Evolutionary conservation across 2,329 filamentous ascomycete species (phyloP), one percentile per base, ranked within the genome.

Genomic region (Reticulascus tulasneorum): DNA sequence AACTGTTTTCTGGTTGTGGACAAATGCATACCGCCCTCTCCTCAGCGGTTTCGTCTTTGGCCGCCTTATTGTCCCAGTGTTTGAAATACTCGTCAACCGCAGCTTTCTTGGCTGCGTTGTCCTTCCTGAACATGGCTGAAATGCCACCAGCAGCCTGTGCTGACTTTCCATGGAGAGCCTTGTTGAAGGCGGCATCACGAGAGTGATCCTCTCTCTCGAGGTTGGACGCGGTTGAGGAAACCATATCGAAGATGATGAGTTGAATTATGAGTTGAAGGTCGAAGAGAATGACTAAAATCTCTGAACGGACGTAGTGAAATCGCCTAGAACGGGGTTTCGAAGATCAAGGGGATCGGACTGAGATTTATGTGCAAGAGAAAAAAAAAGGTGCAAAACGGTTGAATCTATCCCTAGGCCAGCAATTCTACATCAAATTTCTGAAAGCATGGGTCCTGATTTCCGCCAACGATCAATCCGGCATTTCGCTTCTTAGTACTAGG

Each of bases 181-280:
- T 86, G 74, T 87, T 90, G 75, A 95, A 95, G 50, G 78, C 84
- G 47, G 87, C 86, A 84, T 95, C 89, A 52, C 89, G 87, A 56
- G 67, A 60, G 62, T 90, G 84, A 61, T 95, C 80, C 68, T 95
- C 87, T 55, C 72, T 68, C 75, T 94, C 88, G 60, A 95, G 83
- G 42, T 55, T 51, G 37, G 51, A 52, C 39, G 47, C 49, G 38
- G 55, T 58, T 41, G 63, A 65, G 25, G 60, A 58, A 49, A 64
- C 60, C 67, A 72, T 70, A 55, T 60, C 65, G 59, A 64, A 55
- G 51, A 28, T 27, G 27, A 29, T 23, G 23, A 23, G 51, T 49
- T 28, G 48, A 15, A 17, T 36, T 29, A 25, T 17, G 33, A 12
- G 19, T 15, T 13, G 22, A 28, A 18, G 15, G 18, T 11, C 17